Conservation (phyloP, 1,284 basidiomycete genomes). For the Thecaphora thlaspeos region DNA sequence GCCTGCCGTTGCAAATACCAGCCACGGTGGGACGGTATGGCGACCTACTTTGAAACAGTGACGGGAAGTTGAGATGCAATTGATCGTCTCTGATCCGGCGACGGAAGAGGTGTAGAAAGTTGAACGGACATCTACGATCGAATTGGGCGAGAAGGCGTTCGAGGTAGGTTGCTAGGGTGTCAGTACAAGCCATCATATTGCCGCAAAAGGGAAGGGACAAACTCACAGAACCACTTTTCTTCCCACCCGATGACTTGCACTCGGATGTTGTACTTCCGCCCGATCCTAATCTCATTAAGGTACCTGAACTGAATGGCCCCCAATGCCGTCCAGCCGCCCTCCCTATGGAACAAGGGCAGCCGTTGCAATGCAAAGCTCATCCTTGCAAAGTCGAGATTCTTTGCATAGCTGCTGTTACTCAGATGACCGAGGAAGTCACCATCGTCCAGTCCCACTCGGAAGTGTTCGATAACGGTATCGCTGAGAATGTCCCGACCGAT, state of each 20-base stretch:
- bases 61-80: constrained; percentile 40
- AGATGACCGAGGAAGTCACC: constrained; percentile 44
- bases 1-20: constrained; percentile 40
- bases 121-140: no score
- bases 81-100: constrained; percentile 20
- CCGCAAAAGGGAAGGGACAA: no score
- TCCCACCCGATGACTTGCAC: constrained; percentile 41
- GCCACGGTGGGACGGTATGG: constrained; percentile 48
- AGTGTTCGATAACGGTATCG: constrained; percentile 16
- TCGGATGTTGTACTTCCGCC: constrained; percentile 30
- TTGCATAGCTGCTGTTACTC: constrained; percentile 38
- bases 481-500: constrained; percentile 38
- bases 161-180: constrained; percentile 4
- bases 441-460: constrained; percentile 31
- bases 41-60: constrained; percentile 43
- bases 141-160: no score
- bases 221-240: constrained; percentile 42
- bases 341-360: constrained; percentile 9
- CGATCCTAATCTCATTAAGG: constrained; percentile 40
- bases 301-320: constrained; percentile 36
- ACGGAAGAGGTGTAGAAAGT: no score
- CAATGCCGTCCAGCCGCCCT: constrained; percentile 34
- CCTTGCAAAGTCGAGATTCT: constrained; percentile 32
- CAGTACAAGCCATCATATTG: no score
- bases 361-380: constrained; percentile 10